Base-by-base conservation (phyloP, 345 rosid species). In the Eucalyptus fibrosa region DNA sequence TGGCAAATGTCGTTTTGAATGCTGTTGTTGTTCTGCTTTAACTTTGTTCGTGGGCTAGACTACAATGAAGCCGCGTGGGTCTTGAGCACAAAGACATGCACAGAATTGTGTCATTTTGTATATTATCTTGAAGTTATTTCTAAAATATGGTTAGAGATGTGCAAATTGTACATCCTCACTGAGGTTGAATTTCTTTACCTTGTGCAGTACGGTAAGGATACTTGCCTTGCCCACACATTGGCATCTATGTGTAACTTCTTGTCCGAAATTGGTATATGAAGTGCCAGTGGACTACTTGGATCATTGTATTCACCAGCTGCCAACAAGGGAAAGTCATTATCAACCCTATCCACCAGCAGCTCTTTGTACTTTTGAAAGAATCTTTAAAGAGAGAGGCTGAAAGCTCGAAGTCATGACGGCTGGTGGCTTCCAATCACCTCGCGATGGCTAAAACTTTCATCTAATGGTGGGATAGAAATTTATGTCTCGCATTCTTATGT, bases 191-290 rank as follows among this genome's bases (percentile, higher is more conserved):
- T 82, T 34, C 50, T 91, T 89, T 28, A 51, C 81, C 91, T 91
- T 92, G 32, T 93, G 91, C 98, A 96, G 99, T 93, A 93, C 90
- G 92, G 96, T 90, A 95, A 97, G 91, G 99, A 97, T 88, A 94
- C 96, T 56, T 98, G 98, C 92, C 99, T 98, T 93, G 99, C 98
- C 59, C 97, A 98, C 92, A 96, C 99, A 59, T 91, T 97, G 90
- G 94, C 98, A 83, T 96, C 98, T 87, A 95, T 97, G 89, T 95
- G 99, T 95, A 97, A 92, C 94, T 92, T 97, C 92, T 92, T 96
- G 89, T 96, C 97, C 87, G 53, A 98, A 97, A 94, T 93, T 92
- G 97, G 98, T 49, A 93, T 96, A 94, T 95, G 95, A 87, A 95
- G 92, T 86, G 90, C 96, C 18, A 91, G 91, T 90, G 94, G 95